phyloP scores from a whole-genome alignment of 2,329 filamentous ascomycete genomes.

The Orbilia brochopaga region DNA sequence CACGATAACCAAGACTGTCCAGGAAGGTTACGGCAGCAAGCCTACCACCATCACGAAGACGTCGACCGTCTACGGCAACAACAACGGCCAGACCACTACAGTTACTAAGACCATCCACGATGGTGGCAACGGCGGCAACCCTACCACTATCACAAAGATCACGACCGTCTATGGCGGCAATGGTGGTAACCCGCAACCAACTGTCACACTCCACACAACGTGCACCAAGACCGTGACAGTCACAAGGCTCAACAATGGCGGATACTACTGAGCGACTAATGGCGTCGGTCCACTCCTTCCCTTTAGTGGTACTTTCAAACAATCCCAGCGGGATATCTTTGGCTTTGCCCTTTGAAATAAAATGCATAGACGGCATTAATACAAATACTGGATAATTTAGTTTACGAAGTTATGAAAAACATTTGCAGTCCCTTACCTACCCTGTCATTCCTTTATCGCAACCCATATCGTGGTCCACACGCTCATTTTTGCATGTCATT shows the following conservation, averaged over 20 bases:
- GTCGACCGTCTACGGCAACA: not conserved
- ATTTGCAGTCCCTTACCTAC: no score
- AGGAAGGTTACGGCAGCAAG: not conserved
- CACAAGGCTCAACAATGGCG: not conserved
- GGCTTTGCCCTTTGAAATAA: not conserved
- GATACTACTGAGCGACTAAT: not conserved
- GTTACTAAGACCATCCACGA: not conserved
- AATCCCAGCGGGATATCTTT: no score
- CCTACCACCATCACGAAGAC: not conserved
- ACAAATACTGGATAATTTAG: not conserved
- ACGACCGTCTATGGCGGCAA: not conserved
- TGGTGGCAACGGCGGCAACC: no score
- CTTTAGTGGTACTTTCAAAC: no score
- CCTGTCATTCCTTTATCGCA: no score
- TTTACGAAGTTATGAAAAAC: not conserved
- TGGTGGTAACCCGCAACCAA: not conserved
- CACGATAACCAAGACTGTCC: not conserved
- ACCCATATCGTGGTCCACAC: no score
- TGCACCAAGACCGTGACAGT: not conserved
- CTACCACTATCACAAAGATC: not conserved
- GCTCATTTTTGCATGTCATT: no score
- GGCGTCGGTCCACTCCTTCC: not conserved
- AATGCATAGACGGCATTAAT: not conserved
- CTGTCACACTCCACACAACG: not conserved
- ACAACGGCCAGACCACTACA: not conserved